Base-by-base conservation (phyloP, 192 early-diverging fungal genomes). In the Kappamyces sp. region DNA sequence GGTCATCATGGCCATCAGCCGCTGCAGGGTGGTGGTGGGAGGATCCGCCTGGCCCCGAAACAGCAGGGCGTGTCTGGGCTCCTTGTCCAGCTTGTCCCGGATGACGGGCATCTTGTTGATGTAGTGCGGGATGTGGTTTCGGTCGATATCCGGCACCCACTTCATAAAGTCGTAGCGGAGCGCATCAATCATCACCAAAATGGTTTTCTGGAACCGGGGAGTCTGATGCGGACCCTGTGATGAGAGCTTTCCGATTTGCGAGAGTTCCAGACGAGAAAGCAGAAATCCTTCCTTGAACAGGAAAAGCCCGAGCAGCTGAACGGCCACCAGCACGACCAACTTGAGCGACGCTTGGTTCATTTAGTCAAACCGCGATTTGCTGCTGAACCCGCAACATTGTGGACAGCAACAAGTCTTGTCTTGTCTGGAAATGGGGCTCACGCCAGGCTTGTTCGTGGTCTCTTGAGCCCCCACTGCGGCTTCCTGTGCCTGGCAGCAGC, bases 1-100 rank as follows among this genome's bases (percentile, higher is more conserved):
- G 11, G 82, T 84, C 5, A 67, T 72, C n/a, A 84, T 43, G 9
- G 77, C 82, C 57, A 79, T 83, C 45, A 84, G 61, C 4, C 82
- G 60, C 69, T 84, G 82, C 50, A 83, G 66, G 8, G 79, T 84
- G 3, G 82, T 83, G 1, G 82, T 84, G 14, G 82, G 79, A 6
- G 82, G 79, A 64, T 84, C 81, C 1, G 77, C 73, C 5, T 66
- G 57, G n/a, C 60, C 73, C 45, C 67, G 64, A 34, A 75, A 71
- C 15, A 75, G 64, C 4, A 80, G 55, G 1, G 68, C 47, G 45
- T 72, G 35, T 7, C 34, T 49, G 2, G 71, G 71, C 55, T 71
- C 61, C 3, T 9, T 43, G 34, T 42, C 32, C 7, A 69, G 45
- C 4, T 59, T 31, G 12, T 58, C 49, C n/a, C 42, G 63, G 9